Conservation (phyloP, 352 stramenopile genomes). For the Phytophthora fragariae region DNA sequence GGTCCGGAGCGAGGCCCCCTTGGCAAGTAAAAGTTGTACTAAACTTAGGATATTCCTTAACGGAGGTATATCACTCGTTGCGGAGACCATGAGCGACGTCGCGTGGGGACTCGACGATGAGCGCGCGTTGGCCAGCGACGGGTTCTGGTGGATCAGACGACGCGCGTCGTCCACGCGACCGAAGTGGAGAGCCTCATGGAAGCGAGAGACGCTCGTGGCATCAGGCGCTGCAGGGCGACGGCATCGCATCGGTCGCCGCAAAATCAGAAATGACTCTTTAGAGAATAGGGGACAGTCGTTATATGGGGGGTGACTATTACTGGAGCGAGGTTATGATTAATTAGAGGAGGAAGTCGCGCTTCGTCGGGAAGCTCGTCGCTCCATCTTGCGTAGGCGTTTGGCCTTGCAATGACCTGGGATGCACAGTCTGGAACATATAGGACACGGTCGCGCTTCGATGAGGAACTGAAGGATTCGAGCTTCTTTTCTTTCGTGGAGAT, state of each 20-base stretch:
- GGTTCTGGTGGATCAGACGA: slow-evolving; percentile 29
- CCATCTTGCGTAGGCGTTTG: slow-evolving; percentile 25
- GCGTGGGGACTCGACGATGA: slow-evolving; percentile 12
- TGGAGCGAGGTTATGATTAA: not conserved
- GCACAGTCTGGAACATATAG: slow-evolving; percentile 19
- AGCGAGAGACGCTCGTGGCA: slow-evolving; percentile 22
- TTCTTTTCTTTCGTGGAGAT: slow-evolving; percentile 25
- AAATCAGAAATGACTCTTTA: slow-evolving; percentile 14
- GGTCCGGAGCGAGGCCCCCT: slow-evolving; percentile 37
- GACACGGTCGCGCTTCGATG: slow-evolving; percentile 26
- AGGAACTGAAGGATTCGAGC: slow-evolving; percentile 21
- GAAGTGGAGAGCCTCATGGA: slow-evolving; percentile 28
- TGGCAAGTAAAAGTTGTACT: slow-evolving; percentile 34
- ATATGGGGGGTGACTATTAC: not conserved
- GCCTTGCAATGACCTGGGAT: slow-evolving; percentile 31
- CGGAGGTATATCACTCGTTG: not conserved
- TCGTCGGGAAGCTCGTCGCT: slow-evolving; percentile 14
- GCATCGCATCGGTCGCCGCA: slow-evolving; percentile 15
- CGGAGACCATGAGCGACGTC: slow-evolving; percentile 39
- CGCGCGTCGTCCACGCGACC: slow-evolving; percentile 22
- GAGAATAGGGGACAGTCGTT: not conserved
- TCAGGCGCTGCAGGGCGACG: slow-evolving; percentile 5
- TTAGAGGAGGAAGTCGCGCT: not conserved
- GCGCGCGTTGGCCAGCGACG: slow-evolving; percentile 30
- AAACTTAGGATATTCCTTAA: slow-evolving; percentile 17